phyloP scores from a whole-genome alignment of 805 yeast species.

The Metschnikowia lunata region DNA sequence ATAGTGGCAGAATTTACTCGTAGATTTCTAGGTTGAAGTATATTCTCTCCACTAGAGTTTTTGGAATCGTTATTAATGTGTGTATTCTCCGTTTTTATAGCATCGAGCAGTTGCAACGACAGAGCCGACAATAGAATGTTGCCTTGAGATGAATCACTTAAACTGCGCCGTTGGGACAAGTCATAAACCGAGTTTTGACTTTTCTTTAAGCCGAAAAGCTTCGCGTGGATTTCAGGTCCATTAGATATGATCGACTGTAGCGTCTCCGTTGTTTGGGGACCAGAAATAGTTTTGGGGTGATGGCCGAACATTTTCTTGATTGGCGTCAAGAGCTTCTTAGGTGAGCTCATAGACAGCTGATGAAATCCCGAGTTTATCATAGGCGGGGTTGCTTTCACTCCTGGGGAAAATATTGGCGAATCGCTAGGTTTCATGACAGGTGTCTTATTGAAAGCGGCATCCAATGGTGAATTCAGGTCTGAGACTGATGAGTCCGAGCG shows the following conservation, averaged over 20 bases:
- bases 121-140: not conserved
- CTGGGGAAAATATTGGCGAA: not conserved
- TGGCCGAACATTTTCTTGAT: slow-evolving; percentile 29
- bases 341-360: slow-evolving; percentile 20
- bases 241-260: slow-evolving; percentile 7
- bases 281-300: slow-evolving; percentile 13
- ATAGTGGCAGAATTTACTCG: not conserved
- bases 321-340: slow-evolving; percentile 36
- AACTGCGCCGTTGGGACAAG: slow-evolving; percentile 5
- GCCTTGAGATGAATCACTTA: not conserved
- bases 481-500: slow-evolving; percentile 17
- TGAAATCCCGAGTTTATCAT: slow-evolving; percentile 5
- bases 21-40: not conserved
- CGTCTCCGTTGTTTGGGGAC: slow-evolving; percentile 9
- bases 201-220: slow-evolving; percentile 6
- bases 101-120: not conserved
- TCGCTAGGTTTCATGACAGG: not conserved
- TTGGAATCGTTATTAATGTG: not conserved
- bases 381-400: slow-evolving; percentile 9
- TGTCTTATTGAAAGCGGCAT: slow-evolving; percentile 1
- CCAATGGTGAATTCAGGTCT: slow-evolving; percentile 10
- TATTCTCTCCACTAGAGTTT: not conserved
- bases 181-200: not conserved
- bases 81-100: no score
- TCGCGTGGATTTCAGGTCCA: not conserved